Percentiles rank a stretch among this genome's conserved stretches.
Evolutionary conservation across 169 alveolate species (phyloP).

Genomic region (Theileria annulata): DNA sequence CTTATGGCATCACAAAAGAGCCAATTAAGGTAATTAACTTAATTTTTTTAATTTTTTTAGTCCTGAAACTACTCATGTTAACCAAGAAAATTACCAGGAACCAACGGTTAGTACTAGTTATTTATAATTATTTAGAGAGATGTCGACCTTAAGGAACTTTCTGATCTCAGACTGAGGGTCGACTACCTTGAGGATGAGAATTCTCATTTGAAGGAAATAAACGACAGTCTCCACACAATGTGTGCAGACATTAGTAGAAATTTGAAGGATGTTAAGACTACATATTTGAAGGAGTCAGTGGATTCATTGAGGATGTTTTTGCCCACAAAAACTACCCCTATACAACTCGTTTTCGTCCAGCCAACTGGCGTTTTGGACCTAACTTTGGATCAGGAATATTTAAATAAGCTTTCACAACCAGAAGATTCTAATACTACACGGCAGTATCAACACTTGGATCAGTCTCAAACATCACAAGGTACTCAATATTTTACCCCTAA

Average conservation of each 20-base stretch:
- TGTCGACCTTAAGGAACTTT: neutral
- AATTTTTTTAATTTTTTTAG: no score
- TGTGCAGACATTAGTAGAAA: constrained; percentile 54
- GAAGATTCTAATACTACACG: neutral
- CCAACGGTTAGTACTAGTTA: neutral
- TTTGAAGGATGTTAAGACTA: constrained; percentile 29
- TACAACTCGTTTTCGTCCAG: constrained; percentile 61
- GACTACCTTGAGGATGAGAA: constrained; percentile 62
- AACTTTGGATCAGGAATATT: constrained; percentile 34
- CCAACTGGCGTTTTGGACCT: constrained; percentile 66
- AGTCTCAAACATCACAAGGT: neutral
- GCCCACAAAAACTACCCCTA: constrained; percentile 36
- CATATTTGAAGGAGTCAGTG: constrained; percentile 44
- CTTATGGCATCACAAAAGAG: constrained; percentile 38
- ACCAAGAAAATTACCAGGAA: neutral
- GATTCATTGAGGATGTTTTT: constrained; percentile 23
- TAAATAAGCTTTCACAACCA: neutral
- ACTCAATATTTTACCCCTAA: neutral
- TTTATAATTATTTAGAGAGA: neutral
- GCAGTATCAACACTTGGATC: constrained; percentile 3
- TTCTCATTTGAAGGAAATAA: constrained; percentile 51
- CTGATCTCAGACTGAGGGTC: constrained; percentile 20
- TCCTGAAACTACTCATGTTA: neutral
- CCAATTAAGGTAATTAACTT: neutral
- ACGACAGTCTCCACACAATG: constrained; percentile 63